Evolutionary conservation across 495 filamentous ascomycete genomes (phyloP).

Genomic region (Penicillium lagena): DNA sequence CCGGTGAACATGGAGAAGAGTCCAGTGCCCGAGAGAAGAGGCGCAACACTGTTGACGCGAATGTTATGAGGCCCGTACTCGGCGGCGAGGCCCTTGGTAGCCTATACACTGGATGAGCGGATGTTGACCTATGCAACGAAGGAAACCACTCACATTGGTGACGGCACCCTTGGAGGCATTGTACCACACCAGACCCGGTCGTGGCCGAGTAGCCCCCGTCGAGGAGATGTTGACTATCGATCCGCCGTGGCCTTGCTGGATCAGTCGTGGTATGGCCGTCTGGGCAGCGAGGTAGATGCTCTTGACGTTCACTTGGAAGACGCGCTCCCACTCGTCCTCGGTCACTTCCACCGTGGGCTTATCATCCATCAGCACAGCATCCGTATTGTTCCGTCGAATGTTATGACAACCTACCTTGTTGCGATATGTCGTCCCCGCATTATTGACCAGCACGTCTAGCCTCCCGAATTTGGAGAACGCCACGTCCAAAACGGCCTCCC

Average conservation of each 20-base stretch:
- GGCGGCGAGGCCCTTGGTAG: slow-evolving; percentile 59
- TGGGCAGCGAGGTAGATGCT: slow-evolving; percentile 51
- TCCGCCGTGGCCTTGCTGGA: slow-evolving; percentile 52
- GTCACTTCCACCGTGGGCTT: slow-evolving; percentile 56
- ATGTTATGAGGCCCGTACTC: slow-evolving; percentile 63
- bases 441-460: slow-evolving; percentile 59
- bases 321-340: slow-evolving; percentile 59
- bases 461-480: slow-evolving; percentile 43
- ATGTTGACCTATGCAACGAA: not conserved
- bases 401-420: slow-evolving; percentile 45
- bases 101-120: slow-evolving; percentile 18
- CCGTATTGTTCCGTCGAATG: not conserved
- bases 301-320: slow-evolving; percentile 62
- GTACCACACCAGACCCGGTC: slow-evolving; percentile 66
- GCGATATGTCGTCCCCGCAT: slow-evolving; percentile 63
- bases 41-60: slow-evolving; percentile 58
- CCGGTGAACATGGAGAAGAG: slow-evolving; percentile 62
- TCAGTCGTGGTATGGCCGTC: slow-evolving; percentile 46
- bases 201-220: slow-evolving; percentile 55
- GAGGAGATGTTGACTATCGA: slow-evolving; percentile 62
- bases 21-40: slow-evolving; percentile 55
- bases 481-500: slow-evolving; percentile 39
- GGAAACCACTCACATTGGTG: slow-evolving; percentile 43
- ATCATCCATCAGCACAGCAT: not conserved
- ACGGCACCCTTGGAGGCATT: slow-evolving; percentile 64